A percentile compares a stretch with the other conserved stretches of the same genome.
Evolutionary conservation across 495 filamentous ascomycete genomes (phyloP).

Genomic region (Mycothermus thermophilus): DNA sequence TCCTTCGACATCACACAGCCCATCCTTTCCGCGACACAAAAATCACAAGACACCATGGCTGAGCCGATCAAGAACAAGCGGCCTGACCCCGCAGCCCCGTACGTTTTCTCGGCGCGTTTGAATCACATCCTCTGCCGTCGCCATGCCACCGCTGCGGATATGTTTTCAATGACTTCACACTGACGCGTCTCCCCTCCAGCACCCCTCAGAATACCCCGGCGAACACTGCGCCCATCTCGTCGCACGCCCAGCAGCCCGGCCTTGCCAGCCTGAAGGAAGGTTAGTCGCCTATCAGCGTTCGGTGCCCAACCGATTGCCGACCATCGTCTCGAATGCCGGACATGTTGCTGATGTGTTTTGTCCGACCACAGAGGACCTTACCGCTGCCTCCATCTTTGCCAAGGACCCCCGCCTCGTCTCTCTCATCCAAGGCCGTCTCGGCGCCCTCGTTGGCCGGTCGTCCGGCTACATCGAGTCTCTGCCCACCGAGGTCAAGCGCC

Average conservation of each 20-base stretch:
- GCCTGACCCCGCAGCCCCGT: slow-evolving; percentile 72
- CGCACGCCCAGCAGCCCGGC: slow-evolving; percentile 88
- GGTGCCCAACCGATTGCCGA: slow-evolving; percentile 12
- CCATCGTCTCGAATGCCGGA: not conserved
- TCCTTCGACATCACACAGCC: not conserved
- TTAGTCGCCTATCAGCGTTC: slow-evolving; percentile 30
- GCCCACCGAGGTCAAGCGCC: slow-evolving; percentile 72
- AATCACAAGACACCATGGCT: slow-evolving; percentile 46
- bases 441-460: slow-evolving; percentile 81
- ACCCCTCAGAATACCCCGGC: slow-evolving; percentile 95
- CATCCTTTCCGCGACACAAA: slow-evolving; percentile 5
- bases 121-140: slow-evolving; percentile 2
- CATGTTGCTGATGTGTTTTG: not conserved
- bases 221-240: slow-evolving; percentile 90
- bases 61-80: slow-evolving; percentile 88
- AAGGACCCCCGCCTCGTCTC: slow-evolving; percentile 83
- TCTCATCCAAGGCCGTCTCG: slow-evolving; percentile 95
- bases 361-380: slow-evolving; percentile 57
- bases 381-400: slow-evolving; percentile 83
- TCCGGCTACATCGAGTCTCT: slow-evolving; percentile 98
- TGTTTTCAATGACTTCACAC: too few relatives aligned
- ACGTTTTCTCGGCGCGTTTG: too few relatives aligned
- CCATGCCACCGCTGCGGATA: slow-evolving; percentile 1
- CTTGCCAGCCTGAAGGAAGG: slow-evolving; percentile 96
- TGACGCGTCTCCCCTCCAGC: too few relatives aligned